Percentiles rank a stretch among this genome's conserved stretches.
These are phyloP conservation scores for Cyathus striatus DNA, from an alignment of 768 basidiomycete species.

Conservation along the genomic window DNA sequence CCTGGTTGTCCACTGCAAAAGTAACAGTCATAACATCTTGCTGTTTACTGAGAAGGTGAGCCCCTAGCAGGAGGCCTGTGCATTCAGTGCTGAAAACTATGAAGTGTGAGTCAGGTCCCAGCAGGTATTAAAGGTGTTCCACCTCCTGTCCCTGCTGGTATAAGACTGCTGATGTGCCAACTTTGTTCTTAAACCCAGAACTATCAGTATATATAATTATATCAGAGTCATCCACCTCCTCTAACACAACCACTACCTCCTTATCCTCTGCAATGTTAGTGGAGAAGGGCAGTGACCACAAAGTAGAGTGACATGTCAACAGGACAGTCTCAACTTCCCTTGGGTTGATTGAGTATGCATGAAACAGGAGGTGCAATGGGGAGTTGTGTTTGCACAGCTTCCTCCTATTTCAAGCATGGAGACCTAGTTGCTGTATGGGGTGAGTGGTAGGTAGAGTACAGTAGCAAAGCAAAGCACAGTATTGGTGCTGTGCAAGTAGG, in stretches of 20 bases:
- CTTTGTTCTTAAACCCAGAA: constrained; percentile 8
- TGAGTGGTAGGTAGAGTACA: constrained; percentile 13
- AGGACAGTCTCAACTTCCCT: constrained; percentile 4
- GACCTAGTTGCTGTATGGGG: constrained; percentile 17
- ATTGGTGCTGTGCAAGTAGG: constrained; percentile 7
- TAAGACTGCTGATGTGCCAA: constrained; percentile 10
- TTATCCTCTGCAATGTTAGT: constrained; percentile 5
- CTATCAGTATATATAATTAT: constrained; percentile 11
- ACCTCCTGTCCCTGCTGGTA: background rate
- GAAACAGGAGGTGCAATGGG: constrained; percentile 5
- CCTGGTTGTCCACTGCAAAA: background rate
- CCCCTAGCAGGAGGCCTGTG: constrained; percentile 1
- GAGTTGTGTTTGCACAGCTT: constrained; percentile 2
- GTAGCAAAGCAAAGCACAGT: constrained; percentile 11
- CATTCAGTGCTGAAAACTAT: constrained; percentile 7
- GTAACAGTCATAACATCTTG: background rate
- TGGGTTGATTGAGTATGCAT: constrained; percentile 2
- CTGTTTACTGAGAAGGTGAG: background rate
- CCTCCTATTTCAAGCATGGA: constrained; percentile 1
- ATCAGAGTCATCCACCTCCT: constrained; percentile 4
- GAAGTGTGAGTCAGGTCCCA: constrained; percentile 3
- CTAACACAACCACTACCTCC: constrained; percentile 6
- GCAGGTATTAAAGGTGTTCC: constrained; percentile 1
- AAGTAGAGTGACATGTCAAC: background rate
- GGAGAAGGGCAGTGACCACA: background rate